These are phyloP conservation scores for Dendrocalamus latiflorus DNA, from an alignment of 202 grass and related monocot genomes.

Conservation along the genomic window DNA sequence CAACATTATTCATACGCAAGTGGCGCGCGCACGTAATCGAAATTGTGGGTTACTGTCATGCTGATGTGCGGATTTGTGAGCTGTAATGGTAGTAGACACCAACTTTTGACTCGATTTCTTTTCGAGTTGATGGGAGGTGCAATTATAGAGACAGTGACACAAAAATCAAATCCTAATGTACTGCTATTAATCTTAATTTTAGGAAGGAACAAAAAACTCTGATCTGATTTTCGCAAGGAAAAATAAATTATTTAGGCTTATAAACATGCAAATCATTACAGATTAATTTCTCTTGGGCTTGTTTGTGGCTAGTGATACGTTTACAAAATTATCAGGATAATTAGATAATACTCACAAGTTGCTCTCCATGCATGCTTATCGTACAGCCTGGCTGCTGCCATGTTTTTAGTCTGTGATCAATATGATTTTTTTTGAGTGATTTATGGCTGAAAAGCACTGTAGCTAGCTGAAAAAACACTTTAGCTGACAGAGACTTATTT, in stretches of 20 bases:
- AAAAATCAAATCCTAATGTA: neutral
- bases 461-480: too few relatives aligned
- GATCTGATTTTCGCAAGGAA: neutral
- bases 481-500: too few relatives aligned
- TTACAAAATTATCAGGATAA: neutral
- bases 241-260: neutral
- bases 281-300: neutral
- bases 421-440: too few relatives aligned
- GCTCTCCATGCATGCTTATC: neutral
- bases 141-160: slow-evolving; percentile 23
- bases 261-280: neutral
- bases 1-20: slow-evolving; percentile 19
- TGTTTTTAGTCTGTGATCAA: too few relatives aligned
- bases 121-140: neutral
- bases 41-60: neutral
- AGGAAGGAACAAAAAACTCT: neutral
- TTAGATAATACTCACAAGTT: neutral
- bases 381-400: neutral
- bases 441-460: too few relatives aligned
- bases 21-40: neutral
- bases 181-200: neutral
- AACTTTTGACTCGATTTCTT: neutral
- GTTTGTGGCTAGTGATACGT: neutral
- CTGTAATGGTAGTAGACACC: neutral
- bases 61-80: neutral